Evolutionary conservation across 2,329 filamentous ascomycete genomes (phyloP).

Genomic region (Epichloe hybrida): DNA sequence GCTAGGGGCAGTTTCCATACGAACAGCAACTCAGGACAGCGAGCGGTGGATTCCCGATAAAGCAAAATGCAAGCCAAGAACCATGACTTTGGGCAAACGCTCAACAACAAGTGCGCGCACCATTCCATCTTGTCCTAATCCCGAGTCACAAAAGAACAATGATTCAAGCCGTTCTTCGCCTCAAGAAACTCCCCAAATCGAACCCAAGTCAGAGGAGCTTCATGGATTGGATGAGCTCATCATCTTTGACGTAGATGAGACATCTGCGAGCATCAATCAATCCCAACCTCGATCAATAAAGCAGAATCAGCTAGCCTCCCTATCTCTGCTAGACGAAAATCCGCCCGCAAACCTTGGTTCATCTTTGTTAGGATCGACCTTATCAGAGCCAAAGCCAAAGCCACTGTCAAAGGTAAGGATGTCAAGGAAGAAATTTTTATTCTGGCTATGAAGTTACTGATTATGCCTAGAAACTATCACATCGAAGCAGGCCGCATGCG

Average conservation of each 20-base stretch:
- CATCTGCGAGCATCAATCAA: neutral
- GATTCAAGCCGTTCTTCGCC: constrained; percentile 1
- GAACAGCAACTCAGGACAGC: constrained; percentile 1
- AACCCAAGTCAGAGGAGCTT: neutral
- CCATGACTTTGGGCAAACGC: neutral
- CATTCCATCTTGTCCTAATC: neutral
- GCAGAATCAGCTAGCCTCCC: neutral
- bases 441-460: neutral
- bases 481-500: constrained; percentile 5
- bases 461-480: neutral
- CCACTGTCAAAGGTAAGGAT: neutral
- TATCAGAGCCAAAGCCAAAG: neutral
- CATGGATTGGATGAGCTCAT: constrained; percentile 1
- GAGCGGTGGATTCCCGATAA: constrained; percentile 3
- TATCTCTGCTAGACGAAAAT: constrained; percentile 1
- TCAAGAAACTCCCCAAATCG: neutral
- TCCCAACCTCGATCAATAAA: neutral
- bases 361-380: neutral
- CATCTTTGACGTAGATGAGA: neutral
- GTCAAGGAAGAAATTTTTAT: neutral
- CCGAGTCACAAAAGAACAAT: neutral
- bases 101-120: neutral
- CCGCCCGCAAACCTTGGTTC: neutral
- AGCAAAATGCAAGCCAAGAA: constrained; percentile 4
- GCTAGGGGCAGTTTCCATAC: constrained; percentile 5